A percentile compares a stretch with the other conserved stretches of the same genome.
phyloP scores from a whole-genome alignment of 805 yeast species.

The Dipodascus albidus region DNA sequence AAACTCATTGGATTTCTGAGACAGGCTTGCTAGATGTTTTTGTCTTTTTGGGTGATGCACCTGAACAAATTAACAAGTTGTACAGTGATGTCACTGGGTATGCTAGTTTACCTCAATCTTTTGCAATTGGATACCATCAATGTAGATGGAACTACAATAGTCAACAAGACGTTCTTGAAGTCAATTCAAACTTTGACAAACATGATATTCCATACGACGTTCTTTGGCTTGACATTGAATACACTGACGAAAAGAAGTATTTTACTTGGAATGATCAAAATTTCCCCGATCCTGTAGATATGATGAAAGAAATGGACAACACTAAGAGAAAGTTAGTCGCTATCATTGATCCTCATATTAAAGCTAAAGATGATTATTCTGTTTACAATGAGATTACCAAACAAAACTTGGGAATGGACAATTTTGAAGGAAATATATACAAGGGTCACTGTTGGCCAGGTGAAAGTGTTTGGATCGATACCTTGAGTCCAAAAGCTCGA shows the following conservation, averaged over 20 bases:
- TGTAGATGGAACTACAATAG: conserved; percentile 96
- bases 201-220: conserved; percentile 74
- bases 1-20: conserved; percentile 91
- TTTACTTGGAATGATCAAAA: conserved; percentile 77
- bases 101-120: conserved; percentile 59
- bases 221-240: conserved; percentile 92
- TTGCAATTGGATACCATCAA: conserved; percentile 86
- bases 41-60: conserved; percentile 45
- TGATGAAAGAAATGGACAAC: conserved; percentile 53
- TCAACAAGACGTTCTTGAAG: conserved; percentile 70
- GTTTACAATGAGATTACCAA: conserved; percentile 44
- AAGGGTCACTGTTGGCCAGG: conserved; percentile 98
- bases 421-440: conserved; percentile 38
- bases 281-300: conserved; percentile 63
- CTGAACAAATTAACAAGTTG: conserved; percentile 44
- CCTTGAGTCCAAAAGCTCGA: conserved; percentile 53
- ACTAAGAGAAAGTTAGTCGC: conserved; percentile 75
- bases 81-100: conserved; percentile 68
- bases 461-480: conserved; percentile 85
- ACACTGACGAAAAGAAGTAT: conserved; percentile 74
- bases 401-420: conserved; percentile 35
- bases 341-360: conserved; percentile 87
- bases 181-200: conserved; percentile 59
- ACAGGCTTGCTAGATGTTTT: conserved; percentile 73
- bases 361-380: conserved; percentile 42